These are phyloP conservation scores for Apiotrichum mycotoxinovorans DNA, from an alignment of 1,284 basidiomycete genomes.

Conservation along the genomic window DNA sequence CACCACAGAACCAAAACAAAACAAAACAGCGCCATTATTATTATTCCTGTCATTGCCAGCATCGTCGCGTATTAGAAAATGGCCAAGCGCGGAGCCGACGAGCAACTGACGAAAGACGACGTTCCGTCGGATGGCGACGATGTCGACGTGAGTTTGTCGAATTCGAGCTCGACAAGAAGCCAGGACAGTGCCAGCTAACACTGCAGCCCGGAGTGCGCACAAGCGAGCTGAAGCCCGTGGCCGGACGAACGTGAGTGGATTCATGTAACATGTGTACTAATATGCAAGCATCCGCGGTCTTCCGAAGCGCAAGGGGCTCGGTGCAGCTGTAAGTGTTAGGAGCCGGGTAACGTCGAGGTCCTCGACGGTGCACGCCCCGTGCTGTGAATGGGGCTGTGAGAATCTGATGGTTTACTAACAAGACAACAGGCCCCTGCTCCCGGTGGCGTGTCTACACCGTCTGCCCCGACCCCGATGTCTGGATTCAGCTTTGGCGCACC, in stretches of 20 bases:
- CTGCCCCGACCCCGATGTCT: not conserved
- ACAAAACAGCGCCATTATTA: too few relatives aligned
- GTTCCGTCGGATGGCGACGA: constrained; percentile 45
- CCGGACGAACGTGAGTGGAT: constrained; percentile 39
- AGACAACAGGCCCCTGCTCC: not conserved
- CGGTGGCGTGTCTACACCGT: not conserved
- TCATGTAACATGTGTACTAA: not conserved
- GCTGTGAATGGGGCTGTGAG: not conserved
- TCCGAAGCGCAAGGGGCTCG: constrained; percentile 44
- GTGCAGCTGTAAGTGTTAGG: constrained; percentile 1
- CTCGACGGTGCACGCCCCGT: too few relatives aligned
- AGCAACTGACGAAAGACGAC: constrained; percentile 64
- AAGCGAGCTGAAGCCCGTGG: constrained; percentile 35
- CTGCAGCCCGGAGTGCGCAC: constrained; percentile 32
- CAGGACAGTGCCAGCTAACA: constrained; percentile 13
- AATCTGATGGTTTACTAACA: not conserved
- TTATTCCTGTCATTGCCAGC: too few relatives aligned
- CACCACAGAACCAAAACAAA: too few relatives aligned
- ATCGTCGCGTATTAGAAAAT: too few relatives aligned
- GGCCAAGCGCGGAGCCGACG: constrained; percentile 69
- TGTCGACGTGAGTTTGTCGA: constrained; percentile 48
- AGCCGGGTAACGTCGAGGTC: too few relatives aligned
- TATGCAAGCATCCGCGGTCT: constrained; percentile 49
- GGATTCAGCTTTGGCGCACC: constrained; percentile 5
- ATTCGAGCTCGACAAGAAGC: too few relatives aligned